Conservation (phyloP, 2,329 filamentous ascomycete species). For the Claviceps citrina region DNA sequence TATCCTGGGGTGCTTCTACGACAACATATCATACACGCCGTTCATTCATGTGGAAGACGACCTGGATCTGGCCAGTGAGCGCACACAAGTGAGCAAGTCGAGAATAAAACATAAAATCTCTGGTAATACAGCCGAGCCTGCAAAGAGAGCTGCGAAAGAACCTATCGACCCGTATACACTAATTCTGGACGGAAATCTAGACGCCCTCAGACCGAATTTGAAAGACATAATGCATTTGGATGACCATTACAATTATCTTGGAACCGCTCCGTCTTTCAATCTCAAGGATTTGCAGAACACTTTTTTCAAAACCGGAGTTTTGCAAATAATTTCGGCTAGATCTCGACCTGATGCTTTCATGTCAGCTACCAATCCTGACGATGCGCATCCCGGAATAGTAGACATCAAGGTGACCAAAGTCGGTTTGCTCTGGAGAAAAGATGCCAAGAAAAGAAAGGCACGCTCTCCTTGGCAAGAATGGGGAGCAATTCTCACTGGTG, state of each 20-base stretch:
- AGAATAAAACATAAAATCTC: conserved; percentile 58
- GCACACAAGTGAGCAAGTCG: conserved; percentile 53
- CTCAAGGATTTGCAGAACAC: conserved; percentile 70
- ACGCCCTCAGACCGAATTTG: conserved; percentile 66
- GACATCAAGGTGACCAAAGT: conserved; percentile 98
- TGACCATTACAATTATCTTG: conserved; percentile 79
- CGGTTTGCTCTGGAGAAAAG: conserved; percentile 86
- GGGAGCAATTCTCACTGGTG: conserved; percentile 92
- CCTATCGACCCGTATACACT: conserved; percentile 90
- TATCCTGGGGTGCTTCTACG: conserved; percentile 89
- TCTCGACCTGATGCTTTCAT: conserved; percentile 93
- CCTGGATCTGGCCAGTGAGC: conserved; percentile 61
- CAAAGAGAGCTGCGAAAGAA: conserved; percentile 55
- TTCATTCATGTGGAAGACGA: conserved; percentile 97
- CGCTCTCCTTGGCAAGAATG: conserved; percentile 97
- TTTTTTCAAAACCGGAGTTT: conserved; percentile 77
- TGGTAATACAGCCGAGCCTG: conserved; percentile 34
- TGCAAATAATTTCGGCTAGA: conserved; percentile 88
- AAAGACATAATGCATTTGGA: conserved; percentile 88
- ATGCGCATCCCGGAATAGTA: conserved; percentile 81
- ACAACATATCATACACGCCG: conserved; percentile 95
- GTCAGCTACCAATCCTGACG: conserved; percentile 67
- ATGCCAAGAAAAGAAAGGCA: conserved; percentile 81
- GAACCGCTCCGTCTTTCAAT: conserved; percentile 60
- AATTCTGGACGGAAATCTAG: conserved; percentile 79